These are phyloP conservation scores for Gossypium mustelinum DNA, from an alignment of 345 rosid genomes.

Conservation along the genomic window DNA sequence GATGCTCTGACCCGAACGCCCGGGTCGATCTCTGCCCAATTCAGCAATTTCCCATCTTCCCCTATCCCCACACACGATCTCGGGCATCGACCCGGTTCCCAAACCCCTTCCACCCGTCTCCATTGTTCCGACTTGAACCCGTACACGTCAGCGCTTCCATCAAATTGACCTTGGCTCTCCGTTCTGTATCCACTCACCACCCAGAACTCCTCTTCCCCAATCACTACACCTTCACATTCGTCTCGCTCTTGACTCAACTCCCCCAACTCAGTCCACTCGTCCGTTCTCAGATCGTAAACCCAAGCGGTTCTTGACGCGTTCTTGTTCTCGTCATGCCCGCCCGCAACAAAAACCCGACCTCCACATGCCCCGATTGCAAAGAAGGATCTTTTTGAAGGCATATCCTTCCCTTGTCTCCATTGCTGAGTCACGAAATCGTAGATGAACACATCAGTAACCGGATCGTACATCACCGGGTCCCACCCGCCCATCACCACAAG, in stretches of 20 bases:
- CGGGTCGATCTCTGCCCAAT: slow-evolving; percentile 28
- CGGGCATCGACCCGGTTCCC: slow-evolving; percentile 46
- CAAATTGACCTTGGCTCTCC: slow-evolving; percentile 51
- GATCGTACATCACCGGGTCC: slow-evolving; percentile 55
- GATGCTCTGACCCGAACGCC: slow-evolving; percentile 32
- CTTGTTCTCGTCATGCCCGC: slow-evolving; percentile 70
- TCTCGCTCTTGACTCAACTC: slow-evolving; percentile 56
- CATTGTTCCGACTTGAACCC: slow-evolving; percentile 37
- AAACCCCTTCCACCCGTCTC: slow-evolving; percentile 41
- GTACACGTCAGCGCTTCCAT: slow-evolving; percentile 43
- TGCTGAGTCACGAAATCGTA: slow-evolving; percentile 41
- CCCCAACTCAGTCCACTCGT: slow-evolving; percentile 53
- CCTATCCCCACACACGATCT: slow-evolving; percentile 30
- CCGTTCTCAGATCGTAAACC: slow-evolving; percentile 45
- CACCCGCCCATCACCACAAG: slow-evolving; percentile 64
- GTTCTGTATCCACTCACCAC: slow-evolving; percentile 64
- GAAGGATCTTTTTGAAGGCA: slow-evolving; percentile 55
- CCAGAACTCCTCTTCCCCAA: slow-evolving; percentile 50
- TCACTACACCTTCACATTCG: slow-evolving; percentile 57
- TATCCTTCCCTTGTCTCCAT: slow-evolving; percentile 48
- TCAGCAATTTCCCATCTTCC: slow-evolving; percentile 26
- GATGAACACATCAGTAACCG: slow-evolving; percentile 45
- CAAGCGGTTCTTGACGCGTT: slow-evolving; percentile 54
- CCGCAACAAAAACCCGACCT: slow-evolving; percentile 42
- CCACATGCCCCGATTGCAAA: slow-evolving; percentile 43